Conservation (phyloP, 306 rosid genomes). For the Castanea mollissima region DNA sequence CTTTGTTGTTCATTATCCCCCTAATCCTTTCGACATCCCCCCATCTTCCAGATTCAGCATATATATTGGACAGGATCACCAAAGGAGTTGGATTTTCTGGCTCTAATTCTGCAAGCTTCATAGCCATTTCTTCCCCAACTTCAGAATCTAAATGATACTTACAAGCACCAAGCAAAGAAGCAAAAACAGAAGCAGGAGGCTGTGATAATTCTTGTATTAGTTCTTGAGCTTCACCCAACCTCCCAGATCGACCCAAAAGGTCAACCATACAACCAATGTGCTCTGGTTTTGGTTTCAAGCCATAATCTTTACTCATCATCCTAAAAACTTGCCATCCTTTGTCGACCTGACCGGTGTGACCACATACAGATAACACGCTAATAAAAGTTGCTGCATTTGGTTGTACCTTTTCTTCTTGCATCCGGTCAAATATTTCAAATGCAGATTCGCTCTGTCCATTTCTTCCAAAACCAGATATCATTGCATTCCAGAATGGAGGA, state of each 20-base stretch:
- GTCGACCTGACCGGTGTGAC: constrained; percentile 71
- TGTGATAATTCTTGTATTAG: constrained; percentile 45
- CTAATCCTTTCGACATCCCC: constrained; percentile 68
- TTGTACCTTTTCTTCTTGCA: constrained; percentile 45
- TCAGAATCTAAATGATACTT: constrained; percentile 43
- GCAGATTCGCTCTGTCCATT: constrained; percentile 60
- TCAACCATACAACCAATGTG: constrained; percentile 68
- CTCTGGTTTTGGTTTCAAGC: constrained; percentile 49
- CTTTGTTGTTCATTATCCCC: constrained; percentile 43
- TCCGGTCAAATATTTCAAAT: constrained; percentile 46
- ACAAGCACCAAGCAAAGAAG: constrained; percentile 78
- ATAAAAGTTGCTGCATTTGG: constrained; percentile 69
- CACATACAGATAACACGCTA: constrained; percentile 61
- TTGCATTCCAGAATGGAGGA: constrained; percentile 77
- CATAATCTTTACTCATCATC: constrained; percentile 55
- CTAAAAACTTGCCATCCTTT: constrained; percentile 50
- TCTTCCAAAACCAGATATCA: constrained; percentile 70
- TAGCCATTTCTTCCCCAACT: constrained; percentile 61
- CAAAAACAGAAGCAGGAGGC: constrained; percentile 53
- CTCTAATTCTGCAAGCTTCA: constrained; percentile 52
- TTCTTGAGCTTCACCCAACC: constrained; percentile 50
- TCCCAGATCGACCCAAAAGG: constrained; percentile 67
- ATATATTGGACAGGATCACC: constrained; percentile 60
- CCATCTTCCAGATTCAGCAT: constrained; percentile 73
- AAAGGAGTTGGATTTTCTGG: constrained; percentile 63